Conservation (phyloP, 1,139 yeast species). For the Dujonia santamariae region DNA sequence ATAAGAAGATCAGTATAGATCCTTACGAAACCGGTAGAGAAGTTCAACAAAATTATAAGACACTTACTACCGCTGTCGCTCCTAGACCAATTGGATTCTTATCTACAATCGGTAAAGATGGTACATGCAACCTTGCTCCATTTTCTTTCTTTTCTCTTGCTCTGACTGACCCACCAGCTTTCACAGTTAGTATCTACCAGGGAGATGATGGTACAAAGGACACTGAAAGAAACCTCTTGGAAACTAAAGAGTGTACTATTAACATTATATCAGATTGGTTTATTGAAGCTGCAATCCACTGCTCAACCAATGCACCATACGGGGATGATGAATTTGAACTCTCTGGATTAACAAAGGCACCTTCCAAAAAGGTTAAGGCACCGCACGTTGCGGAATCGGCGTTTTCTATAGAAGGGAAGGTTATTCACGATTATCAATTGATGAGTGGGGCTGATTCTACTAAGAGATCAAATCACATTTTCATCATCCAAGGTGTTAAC, state of each 20-base stretch:
- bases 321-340: conserved; percentile 55
- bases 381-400: conserved; percentile 62
- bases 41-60: conserved; percentile 46
- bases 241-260: conserved; percentile 54
- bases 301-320: conserved; percentile 46
- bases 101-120: conserved; percentile 42
- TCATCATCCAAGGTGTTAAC: conserved; percentile 52
- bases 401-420: conserved; percentile 55
- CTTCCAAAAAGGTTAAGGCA: conserved; percentile 46
- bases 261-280: conserved; percentile 64
- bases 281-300: conserved; percentile 57
- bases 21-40: conserved; percentile 45
- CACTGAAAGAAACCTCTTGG: conserved; percentile 45
- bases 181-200: conserved; percentile 44
- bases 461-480: conserved; percentile 36
- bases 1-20: conserved; percentile 46
- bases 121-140: conserved; percentile 53
- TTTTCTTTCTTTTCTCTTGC: conserved; percentile 54
- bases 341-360: conserved; percentile 51
- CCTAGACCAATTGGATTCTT: conserved; percentile 64
- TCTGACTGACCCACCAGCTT: conserved; percentile 57
- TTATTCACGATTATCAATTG: conserved; percentile 45
- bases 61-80: conserved; percentile 46
- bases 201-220: conserved; percentile 42
- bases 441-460: conserved; percentile 36